Percentiles rank a stretch among this genome's conserved stretches.
Evolutionary conservation across 1,139 yeast genomes (phyloP).

Genomic region (Yamadazyma buinensis): DNA sequence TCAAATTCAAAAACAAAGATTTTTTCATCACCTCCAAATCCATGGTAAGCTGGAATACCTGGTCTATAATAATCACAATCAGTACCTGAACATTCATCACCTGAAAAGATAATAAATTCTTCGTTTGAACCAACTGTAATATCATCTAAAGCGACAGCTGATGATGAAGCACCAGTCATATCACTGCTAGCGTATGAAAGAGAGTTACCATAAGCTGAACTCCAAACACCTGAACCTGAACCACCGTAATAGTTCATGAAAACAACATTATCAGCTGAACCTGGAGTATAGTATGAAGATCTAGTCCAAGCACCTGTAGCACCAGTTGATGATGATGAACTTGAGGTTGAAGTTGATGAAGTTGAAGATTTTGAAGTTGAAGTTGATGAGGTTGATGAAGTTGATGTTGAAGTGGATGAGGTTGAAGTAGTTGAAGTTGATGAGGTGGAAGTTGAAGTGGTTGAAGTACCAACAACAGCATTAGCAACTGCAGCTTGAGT

Average conservation of each 20-base stretch:
- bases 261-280: constrained; percentile 57
- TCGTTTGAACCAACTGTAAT: constrained; percentile 51
- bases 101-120: constrained; percentile 62
- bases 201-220: constrained; percentile 84
- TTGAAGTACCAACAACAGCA: constrained; percentile 21
- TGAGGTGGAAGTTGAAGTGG: constrained; percentile 38
- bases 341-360: constrained; percentile 16
- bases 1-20: constrained; percentile 70
- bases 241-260: constrained; percentile 89
- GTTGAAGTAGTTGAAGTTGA: constrained; percentile 20
- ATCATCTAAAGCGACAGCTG: constrained; percentile 51
- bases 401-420: constrained; percentile 20
- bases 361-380: constrained; percentile 17
- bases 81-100: constrained; percentile 48
- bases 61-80: constrained; percentile 68
- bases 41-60: constrained; percentile 73
- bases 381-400: constrained; percentile 22
- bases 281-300: constrained; percentile 66
- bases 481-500: constrained; percentile 27
- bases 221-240: constrained; percentile 80
- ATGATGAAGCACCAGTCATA: constrained; percentile 66
- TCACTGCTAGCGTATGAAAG: constrained; percentile 76
- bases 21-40: constrained; percentile 61
- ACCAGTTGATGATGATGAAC: constrained; percentile 28
- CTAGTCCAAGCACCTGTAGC: constrained; percentile 66